Conservation (phyloP, 2,329 filamentous ascomycete genomes). For the Trichophaea hybrida region DNA sequence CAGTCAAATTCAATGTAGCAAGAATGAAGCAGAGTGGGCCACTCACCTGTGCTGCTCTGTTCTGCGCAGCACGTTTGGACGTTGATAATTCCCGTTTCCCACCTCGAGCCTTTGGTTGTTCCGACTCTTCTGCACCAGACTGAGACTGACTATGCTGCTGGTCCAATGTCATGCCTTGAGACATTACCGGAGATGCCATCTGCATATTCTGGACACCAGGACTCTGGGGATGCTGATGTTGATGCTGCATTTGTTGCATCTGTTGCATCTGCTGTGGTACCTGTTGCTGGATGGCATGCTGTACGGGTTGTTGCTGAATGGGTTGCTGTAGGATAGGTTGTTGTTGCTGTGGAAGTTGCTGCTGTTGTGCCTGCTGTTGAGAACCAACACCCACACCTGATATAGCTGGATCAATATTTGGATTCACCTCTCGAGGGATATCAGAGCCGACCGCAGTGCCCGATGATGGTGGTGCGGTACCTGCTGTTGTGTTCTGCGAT, state of each 20-base stretch:
- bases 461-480: constrained; percentile 31
- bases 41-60: constrained; percentile 85
- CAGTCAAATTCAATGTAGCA: not conserved
- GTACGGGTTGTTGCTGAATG: not conserved
- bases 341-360: not conserved
- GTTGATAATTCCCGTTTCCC: constrained; percentile 84
- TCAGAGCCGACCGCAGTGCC: constrained; percentile 11
- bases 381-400: constrained; percentile 32
- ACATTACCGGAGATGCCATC: constrained; percentile 12
- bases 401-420: constrained; percentile 46
- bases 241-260: not conserved
- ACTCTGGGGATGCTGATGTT: constrained; percentile 15
- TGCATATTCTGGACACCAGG: constrained; percentile 21
- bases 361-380: constrained; percentile 2
- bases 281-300: constrained; percentile 25
- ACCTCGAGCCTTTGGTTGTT: constrained; percentile 46
- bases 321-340: not conserved
- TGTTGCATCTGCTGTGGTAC: constrained; percentile 24
- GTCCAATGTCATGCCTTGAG: constrained; percentile 18
- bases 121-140: constrained; percentile 16
- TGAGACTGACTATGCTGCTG: constrained; percentile 9
- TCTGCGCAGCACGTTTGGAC: constrained; percentile 91
- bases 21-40: not conserved
- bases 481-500: constrained; percentile 23
- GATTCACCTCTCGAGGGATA: constrained; percentile 33